Percentiles rank a stretch among this genome's conserved stretches.
phyloP scores from a whole-genome alignment of 75 land plant genomes.

The Cupressus sempervirens region DNA sequence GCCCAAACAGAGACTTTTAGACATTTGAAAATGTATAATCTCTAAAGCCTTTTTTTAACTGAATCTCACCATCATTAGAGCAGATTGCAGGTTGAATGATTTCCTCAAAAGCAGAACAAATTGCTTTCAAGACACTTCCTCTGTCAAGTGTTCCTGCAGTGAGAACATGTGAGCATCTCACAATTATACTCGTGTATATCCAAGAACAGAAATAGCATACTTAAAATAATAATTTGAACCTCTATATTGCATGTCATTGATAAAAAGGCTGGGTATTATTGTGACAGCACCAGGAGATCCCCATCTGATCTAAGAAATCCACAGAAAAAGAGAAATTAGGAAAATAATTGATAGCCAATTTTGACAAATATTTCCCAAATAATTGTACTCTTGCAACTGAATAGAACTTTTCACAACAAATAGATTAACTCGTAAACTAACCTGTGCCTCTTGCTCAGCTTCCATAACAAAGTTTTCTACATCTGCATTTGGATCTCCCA shows the following conservation, averaged over 20 bases:
- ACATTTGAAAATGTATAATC: not conserved
- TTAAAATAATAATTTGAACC: constrained; percentile 35
- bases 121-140: constrained; percentile 85
- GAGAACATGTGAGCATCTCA: constrained; percentile 2
- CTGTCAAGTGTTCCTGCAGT: constrained; percentile 83
- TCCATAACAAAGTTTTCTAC: constrained; percentile 64
- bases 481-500: constrained; percentile 78
- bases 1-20: not conserved
- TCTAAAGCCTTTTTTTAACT: not conserved
- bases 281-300: constrained; percentile 92
- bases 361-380: not conserved
- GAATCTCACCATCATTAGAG: constrained; percentile 56
- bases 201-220: not conserved
- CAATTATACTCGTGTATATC: not conserved
- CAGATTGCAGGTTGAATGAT: constrained; percentile 94
- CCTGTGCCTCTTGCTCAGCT: constrained; percentile 81
- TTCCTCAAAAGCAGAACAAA: constrained; percentile 95
- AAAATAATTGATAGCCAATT: not conserved
- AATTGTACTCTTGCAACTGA: not conserved
- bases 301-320: constrained; percentile 54
- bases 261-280: constrained; percentile 85
- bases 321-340: not conserved
- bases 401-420: not conserved
- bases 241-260: constrained; percentile 90
- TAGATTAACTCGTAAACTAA: constrained; percentile 5